Evolutionary conservation across 2,329 filamentous ascomycete species (phyloP).

Genomic region (Trichoderma semiorbis): DNA sequence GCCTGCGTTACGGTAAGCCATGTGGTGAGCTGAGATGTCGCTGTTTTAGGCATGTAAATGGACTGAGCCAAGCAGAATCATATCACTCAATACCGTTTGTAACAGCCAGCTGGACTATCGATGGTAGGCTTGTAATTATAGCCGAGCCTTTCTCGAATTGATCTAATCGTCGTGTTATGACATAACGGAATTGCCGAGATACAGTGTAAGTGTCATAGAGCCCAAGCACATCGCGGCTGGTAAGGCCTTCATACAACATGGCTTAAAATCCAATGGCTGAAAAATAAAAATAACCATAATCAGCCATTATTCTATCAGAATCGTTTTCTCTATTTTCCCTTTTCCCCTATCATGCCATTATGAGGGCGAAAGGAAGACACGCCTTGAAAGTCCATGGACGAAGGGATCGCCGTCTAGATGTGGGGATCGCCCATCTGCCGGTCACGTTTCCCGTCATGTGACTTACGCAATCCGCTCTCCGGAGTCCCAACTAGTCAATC

Average conservation of each 20-base stretch:
- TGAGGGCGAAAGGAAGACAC: background rate
- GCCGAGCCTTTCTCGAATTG: background rate
- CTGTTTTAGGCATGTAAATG: background rate
- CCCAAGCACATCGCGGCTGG: background rate
- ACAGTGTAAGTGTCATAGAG: background rate
- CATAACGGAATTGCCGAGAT: background rate
- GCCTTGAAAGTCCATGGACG: background rate
- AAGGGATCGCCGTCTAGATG: background rate
- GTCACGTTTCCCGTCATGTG: constrained; percentile 10
- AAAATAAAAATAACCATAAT: background rate
- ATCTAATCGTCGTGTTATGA: background rate
- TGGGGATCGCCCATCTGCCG: background rate
- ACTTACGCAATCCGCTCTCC: constrained; percentile 12
- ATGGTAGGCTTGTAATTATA: background rate
- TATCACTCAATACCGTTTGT: background rate
- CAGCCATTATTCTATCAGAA: background rate
- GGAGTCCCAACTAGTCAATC: constrained; percentile 8
- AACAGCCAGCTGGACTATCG: background rate
- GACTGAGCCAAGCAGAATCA: background rate
- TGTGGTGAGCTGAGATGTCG: background rate
- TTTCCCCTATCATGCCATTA: background rate
- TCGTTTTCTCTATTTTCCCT: background rate
- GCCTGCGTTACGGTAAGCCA: background rate
- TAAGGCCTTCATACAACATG: background rate
- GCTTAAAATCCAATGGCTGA: background rate